Conservation (phyloP, 306 rosid species). For the Vicia sativa region DNA sequence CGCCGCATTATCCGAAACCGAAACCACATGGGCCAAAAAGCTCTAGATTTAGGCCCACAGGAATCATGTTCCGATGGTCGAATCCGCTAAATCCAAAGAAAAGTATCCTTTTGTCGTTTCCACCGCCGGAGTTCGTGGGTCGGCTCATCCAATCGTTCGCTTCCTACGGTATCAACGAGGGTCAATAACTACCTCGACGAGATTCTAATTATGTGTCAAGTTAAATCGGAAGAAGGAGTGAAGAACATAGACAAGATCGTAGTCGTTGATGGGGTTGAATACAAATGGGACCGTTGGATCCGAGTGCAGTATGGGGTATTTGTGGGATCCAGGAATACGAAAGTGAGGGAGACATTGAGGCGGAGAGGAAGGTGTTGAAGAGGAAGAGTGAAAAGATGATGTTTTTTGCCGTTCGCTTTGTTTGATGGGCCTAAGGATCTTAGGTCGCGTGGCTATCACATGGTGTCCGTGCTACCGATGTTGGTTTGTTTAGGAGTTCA, state of each 20-base stretch:
- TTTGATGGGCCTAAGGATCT: slow-evolving; percentile 57
- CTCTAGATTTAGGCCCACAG: slow-evolving; percentile 89
- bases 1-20: slow-evolving; percentile 73
- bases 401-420: slow-evolving; percentile 63
- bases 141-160: too few species aligned
- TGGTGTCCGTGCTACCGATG: slow-evolving; percentile 67
- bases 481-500: slow-evolving; percentile 58
- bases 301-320: slow-evolving; percentile 78
- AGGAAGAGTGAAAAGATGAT: slow-evolving; percentile 36
- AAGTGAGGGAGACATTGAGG: slow-evolving; percentile 61
- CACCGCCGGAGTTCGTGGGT: slow-evolving; percentile 75
- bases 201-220: slow-evolving; percentile 73
- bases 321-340: too few species aligned
- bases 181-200: slow-evolving; percentile 70
- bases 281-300: slow-evolving; percentile 87
- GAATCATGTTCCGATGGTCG: slow-evolving; percentile 83
- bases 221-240: slow-evolving; percentile 62
- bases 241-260: slow-evolving; percentile 50
- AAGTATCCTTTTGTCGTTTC: slow-evolving; percentile 74
- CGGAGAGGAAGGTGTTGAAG: slow-evolving; percentile 64
- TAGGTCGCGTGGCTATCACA: slow-evolving; percentile 67
- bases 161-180: slow-evolving; percentile 74
- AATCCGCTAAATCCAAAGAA: slow-evolving; percentile 50
- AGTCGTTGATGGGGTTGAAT: slow-evolving; percentile 76
- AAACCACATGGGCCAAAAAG: slow-evolving; percentile 81